Base-by-base conservation (phyloP, 805 yeast species). In the Wickerhamiella sorbophila region DNA sequence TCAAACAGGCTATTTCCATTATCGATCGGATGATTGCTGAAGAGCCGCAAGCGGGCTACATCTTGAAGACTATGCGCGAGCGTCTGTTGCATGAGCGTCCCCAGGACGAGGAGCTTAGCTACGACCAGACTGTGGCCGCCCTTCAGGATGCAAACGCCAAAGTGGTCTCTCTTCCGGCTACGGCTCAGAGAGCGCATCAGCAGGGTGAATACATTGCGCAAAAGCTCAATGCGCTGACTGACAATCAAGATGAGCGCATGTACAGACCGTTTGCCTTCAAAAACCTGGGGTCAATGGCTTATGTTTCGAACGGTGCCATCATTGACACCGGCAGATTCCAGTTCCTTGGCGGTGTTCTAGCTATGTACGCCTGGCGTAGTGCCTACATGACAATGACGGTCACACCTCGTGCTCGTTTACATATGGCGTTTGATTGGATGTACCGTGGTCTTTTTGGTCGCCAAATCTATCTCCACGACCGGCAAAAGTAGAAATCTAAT, bases 301-400 rank as follows among this genome's bases (percentile, higher is more conserved):
- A 77, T 48, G 68, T 77, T 45, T 80, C 83, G 46, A 77, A 76
- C 54, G 74, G 77, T 39, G 84, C 84, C 2, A 81, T 76, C 21
- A 76, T 77, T 55, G 84, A 77, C 55, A 69, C 74, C n/a, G 75
- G 76, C 27, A 44, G 40, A 34, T 71, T 72, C 51, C 65, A 77
- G 26, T 69, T 74, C 46, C 73, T 75, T 45, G 80, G 82, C 45
- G 84, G 82, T 2, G 56, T 77, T 39, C 57, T 75, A 33, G 82
- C 82, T n/a, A 73, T 77, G 76, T 77, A 77, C 55, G 59, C 77
- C 42, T 77, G 84, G 84, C 71, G 84, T 63, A 70, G 78, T 39
- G 79, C 74, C 22, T 77, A 77, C 59, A 77, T 76, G 59, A 72
- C 80, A 26, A 79, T 77, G 56, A 70, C 78, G 40, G 82, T 77